Percentiles rank a stretch among this genome's conserved stretches.
Evolutionary conservation across 225 moss, liverwort and hornwort genomes (phyloP).

Genomic region (Polytrichum formosum): DNA sequence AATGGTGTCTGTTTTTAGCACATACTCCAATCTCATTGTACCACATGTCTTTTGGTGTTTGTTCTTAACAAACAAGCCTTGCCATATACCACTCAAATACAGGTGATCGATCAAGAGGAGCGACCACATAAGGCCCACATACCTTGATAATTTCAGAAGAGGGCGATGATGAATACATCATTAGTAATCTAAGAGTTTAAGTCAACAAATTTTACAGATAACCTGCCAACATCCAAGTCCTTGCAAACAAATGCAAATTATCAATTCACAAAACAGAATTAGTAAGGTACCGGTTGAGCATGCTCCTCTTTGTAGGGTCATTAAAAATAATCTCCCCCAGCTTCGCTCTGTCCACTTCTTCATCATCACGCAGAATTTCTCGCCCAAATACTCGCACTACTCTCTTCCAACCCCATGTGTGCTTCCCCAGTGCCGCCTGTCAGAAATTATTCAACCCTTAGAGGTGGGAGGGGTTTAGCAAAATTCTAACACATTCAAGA

Average conservation of each 20-base stretch:
- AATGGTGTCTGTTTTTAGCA: too few relatives aligned
- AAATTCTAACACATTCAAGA: background rate
- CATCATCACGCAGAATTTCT: slow-evolving; percentile 66
- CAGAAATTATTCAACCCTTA: background rate
- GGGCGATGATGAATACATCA: background rate
- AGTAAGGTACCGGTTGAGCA: slow-evolving; percentile 56
- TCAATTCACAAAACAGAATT: too few relatives aligned
- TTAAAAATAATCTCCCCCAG: slow-evolving; percentile 84
- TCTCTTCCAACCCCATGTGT: slow-evolving; percentile 83
- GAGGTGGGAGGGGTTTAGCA: background rate
- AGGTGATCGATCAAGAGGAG: too few relatives aligned
- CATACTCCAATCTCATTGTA: too few relatives aligned
- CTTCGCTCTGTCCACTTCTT: slow-evolving; percentile 85
- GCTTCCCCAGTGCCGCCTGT: slow-evolving; percentile 58
- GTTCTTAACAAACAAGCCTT: too few relatives aligned
- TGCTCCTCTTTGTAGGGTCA: slow-evolving; percentile 58
- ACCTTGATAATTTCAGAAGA: background rate
- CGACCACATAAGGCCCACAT: background rate
- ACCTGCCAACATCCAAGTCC: too few relatives aligned
- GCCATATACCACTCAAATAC: too few relatives aligned
- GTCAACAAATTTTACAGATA: too few relatives aligned
- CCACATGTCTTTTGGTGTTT: too few relatives aligned
- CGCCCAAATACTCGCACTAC: slow-evolving; percentile 72
- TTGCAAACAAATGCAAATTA: too few relatives aligned
- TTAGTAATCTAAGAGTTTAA: too few relatives aligned